These are phyloP conservation scores for Candida taoyuanica DNA, from an alignment of 805 yeast species.

Conservation along the genomic window DNA sequence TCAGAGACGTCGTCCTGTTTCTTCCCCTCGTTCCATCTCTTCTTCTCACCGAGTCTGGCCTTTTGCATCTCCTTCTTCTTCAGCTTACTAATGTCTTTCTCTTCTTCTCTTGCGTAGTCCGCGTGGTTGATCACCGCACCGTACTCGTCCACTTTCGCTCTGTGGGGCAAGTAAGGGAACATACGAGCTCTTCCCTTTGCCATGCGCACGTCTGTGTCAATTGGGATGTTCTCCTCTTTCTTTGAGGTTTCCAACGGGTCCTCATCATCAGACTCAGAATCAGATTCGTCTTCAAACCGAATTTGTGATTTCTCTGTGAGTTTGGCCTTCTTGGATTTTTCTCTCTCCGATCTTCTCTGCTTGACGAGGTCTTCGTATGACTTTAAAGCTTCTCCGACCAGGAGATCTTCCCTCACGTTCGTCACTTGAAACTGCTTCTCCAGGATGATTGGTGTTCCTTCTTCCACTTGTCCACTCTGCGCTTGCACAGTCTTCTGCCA, in stretches of 20 bases:
- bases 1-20: conserved; percentile 48
- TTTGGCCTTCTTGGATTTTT: conserved; percentile 28
- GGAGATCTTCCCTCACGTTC: conserved; percentile 41
- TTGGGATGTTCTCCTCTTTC: conserved; percentile 20
- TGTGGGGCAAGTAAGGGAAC: conserved; percentile 69
- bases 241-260: conserved; percentile 21
- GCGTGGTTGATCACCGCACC: conserved; percentile 71
- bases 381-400: conserved; percentile 47
- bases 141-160: conserved; percentile 74
- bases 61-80: conserved; percentile 26
- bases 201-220: conserved; percentile 31
- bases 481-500: conserved; percentile 40
- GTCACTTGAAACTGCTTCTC: conserved; percentile 40
- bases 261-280: conserved; percentile 26
- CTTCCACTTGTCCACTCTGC: conserved; percentile 44
- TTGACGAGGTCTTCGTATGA: conserved; percentile 44
- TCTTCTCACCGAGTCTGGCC: conserved; percentile 31
- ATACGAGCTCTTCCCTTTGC: conserved; percentile 39
- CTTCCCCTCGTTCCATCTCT: conserved; percentile 34
- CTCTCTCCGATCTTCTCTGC: conserved; percentile 38
- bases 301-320: conserved; percentile 24
- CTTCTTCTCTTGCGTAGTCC: conserved; percentile 55
- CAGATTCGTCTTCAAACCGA: conserved; percentile 26
- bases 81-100: conserved; percentile 32
- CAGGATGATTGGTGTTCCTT: conserved; percentile 57